A percentile compares a stretch with the other conserved stretches of the same genome.
These are phyloP conservation scores for Diaporthe sp. DNA, from an alignment of 2,329 filamentous ascomycete genomes.

Conservation along the genomic window DNA sequence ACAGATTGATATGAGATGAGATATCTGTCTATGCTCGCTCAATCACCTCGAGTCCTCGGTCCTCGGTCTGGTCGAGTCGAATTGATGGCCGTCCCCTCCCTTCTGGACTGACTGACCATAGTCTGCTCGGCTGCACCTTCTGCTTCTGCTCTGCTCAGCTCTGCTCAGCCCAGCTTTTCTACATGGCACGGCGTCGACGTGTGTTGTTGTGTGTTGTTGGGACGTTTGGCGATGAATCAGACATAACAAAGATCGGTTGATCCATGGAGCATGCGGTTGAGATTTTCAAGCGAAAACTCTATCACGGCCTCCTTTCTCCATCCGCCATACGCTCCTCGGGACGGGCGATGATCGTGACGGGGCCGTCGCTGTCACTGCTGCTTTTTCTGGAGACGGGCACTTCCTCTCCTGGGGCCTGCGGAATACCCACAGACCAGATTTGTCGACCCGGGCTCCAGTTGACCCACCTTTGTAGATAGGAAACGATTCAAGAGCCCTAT, in stretches of 20 bases:
- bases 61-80: background rate
- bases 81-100: background rate
- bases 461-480: constrained; percentile 8
- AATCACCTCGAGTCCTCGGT: background rate
- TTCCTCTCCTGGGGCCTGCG: constrained; percentile 6
- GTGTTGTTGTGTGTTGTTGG: constrained; percentile 7
- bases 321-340: background rate
- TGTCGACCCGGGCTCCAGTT: background rate
- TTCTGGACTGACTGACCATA: background rate
- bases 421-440: constrained; percentile 15
- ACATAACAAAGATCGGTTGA: background rate
- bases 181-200: background rate
- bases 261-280: background rate
- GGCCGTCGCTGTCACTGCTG: constrained; percentile 13
- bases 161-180: background rate
- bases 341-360: constrained; percentile 24
- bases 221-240: background rate
- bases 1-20: constrained; percentile 28
- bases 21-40: constrained; percentile 2
- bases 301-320: constrained; percentile 2
- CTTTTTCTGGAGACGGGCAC: constrained; percentile 26
- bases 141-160: background rate
- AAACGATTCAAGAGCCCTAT: constrained; percentile 24
- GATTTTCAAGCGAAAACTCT: constrained; percentile 30
- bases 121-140: constrained; percentile 13